Percentiles rank a stretch among this genome's conserved stretches.
Conservation (phyloP, 805 yeast genomes). For the Cyberlindnera japonica region DNA sequence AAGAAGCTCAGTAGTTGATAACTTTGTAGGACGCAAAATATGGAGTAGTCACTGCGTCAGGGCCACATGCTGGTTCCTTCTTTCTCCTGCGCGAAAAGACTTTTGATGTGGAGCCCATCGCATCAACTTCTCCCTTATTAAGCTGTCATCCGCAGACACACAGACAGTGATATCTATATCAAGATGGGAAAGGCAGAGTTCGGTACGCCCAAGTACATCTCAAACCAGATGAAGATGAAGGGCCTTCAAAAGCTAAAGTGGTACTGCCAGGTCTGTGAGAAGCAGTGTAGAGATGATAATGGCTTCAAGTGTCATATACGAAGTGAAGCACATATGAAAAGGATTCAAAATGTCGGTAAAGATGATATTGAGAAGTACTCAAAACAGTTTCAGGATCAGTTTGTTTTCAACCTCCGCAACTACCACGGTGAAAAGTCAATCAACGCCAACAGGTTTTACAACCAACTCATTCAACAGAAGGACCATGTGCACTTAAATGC, state of each 20-base stretch:
- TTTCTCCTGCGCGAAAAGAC: too few relatives aligned
- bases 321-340: slow-evolving; percentile 72
- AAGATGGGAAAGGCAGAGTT: slow-evolving; percentile 55
- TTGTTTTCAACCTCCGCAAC: slow-evolving; percentile 54
- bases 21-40: too few relatives aligned
- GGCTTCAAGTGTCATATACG: slow-evolving; percentile 89
- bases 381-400: slow-evolving; percentile 55
- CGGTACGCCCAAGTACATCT: slow-evolving; percentile 65
- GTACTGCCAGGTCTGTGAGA: slow-evolving; percentile 89
- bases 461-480: slow-evolving; percentile 78
- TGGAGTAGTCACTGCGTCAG: too few relatives aligned
- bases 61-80: too few relatives aligned
- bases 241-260: slow-evolving; percentile 84
- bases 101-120: too few relatives aligned
- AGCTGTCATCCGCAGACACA: too few relatives aligned
- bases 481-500: slow-evolving; percentile 90
- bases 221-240: slow-evolving; percentile 72
- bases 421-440: slow-evolving; percentile 80
- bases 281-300: slow-evolving; percentile 94
- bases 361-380: slow-evolving; percentile 58
- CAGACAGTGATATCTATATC: too few relatives aligned
- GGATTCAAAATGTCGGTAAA: slow-evolving; percentile 45
- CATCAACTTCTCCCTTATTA: too few relatives aligned
- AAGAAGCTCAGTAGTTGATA: not conserved
- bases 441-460: slow-evolving; percentile 82